Percentiles rank a stretch among this genome's conserved stretches.
Conservation (phyloP, 2,329 filamentous ascomycete species). For the Ophiostoma sp. region DNA sequence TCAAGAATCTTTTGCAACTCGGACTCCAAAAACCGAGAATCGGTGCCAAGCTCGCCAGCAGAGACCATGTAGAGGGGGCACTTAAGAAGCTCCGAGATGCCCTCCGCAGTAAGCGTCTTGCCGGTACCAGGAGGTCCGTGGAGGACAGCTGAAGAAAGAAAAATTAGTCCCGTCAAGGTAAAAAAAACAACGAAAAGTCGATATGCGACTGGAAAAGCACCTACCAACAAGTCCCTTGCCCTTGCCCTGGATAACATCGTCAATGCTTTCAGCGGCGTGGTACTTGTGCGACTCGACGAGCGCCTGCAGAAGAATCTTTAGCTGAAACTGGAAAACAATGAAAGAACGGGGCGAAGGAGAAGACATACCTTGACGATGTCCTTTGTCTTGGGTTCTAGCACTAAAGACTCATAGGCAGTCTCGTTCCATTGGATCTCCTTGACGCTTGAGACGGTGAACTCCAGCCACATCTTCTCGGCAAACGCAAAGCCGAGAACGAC, state of each 20-base stretch:
- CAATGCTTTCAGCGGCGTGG: constrained; percentile 76
- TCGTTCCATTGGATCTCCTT: constrained; percentile 83
- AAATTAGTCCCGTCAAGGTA: not conserved
- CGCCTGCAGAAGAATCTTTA: constrained; percentile 45
- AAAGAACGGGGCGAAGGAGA: not conserved
- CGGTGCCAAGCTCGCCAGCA: constrained; percentile 51
- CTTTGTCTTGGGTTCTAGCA: constrained; percentile 64
- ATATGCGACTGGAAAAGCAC: constrained; percentile 30
- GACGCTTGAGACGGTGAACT: constrained; percentile 78
- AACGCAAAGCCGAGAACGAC: constrained; percentile 87
- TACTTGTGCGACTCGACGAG: constrained; percentile 84
- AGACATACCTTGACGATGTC: constrained; percentile 61
- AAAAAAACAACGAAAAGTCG: not conserved
- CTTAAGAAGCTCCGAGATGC: constrained; percentile 45
- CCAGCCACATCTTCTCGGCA: constrained; percentile 85
- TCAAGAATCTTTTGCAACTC: constrained; percentile 50
- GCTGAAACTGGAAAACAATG: not conserved
- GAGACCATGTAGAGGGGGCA: constrained; percentile 57
- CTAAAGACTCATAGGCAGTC: constrained; percentile 77
- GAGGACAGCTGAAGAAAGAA: constrained; percentile 56
- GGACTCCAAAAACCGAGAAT: constrained; percentile 46
- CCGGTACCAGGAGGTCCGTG: constrained; percentile 66
- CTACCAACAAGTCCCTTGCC: constrained; percentile 76
- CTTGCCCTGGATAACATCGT: constrained; percentile 80
- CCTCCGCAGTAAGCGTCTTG: constrained; percentile 47